A percentile compares a stretch with the other conserved stretches of the same genome.
These are phyloP conservation scores for Aeminium ludgeri DNA, from an alignment of 495 filamentous ascomycete species.

Conservation along the genomic window DNA sequence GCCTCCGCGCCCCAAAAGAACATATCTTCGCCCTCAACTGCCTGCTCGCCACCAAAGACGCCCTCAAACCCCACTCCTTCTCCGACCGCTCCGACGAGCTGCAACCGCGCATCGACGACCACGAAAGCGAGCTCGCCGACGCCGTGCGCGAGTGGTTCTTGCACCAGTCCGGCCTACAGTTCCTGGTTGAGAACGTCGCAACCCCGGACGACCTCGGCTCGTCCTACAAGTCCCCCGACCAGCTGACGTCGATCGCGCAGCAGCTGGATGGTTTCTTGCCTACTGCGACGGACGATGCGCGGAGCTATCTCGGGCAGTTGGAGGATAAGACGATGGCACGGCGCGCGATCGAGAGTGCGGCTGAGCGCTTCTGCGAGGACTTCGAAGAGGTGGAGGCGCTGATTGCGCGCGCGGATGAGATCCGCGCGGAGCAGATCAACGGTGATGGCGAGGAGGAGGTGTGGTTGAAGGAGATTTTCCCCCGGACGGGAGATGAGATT, in stretches of 20 bases:
- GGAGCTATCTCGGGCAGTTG: constrained; percentile 57
- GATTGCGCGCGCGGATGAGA: constrained; percentile 42
- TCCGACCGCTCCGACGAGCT: constrained; percentile 32
- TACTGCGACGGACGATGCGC: constrained; percentile 80
- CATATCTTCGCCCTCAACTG: constrained; percentile 78
- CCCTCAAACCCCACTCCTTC: constrained; percentile 41
- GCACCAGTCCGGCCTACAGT: constrained; percentile 51
- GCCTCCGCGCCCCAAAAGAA: constrained; percentile 37
- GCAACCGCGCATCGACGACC: constrained; percentile 27
- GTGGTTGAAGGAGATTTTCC: constrained; percentile 52
- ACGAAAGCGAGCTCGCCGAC: constrained; percentile 32
- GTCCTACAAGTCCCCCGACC: constrained; percentile 41
- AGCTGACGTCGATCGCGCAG: constrained; percentile 52
- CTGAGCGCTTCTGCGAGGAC: constrained; percentile 71
- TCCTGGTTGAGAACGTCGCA: constrained; percentile 47
- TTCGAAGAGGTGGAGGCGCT: constrained; percentile 75
- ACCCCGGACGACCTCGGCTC: constrained; percentile 30
- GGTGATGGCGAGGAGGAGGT: constrained; percentile 22
- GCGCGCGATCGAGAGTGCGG: constrained; percentile 66
- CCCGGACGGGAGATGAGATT: constrained; percentile 71
- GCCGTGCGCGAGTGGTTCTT: constrained; percentile 54
- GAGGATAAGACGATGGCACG: constrained; percentile 52
- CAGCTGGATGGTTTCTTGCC: constrained; percentile 81
- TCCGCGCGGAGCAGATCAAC: constrained; percentile 19
- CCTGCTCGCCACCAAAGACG: constrained; percentile 38